Evolutionary conservation across 805 yeast species (phyloP), one percentile per base, ranked within the genome.

Genomic region (Kuraishia piskuri): DNA sequence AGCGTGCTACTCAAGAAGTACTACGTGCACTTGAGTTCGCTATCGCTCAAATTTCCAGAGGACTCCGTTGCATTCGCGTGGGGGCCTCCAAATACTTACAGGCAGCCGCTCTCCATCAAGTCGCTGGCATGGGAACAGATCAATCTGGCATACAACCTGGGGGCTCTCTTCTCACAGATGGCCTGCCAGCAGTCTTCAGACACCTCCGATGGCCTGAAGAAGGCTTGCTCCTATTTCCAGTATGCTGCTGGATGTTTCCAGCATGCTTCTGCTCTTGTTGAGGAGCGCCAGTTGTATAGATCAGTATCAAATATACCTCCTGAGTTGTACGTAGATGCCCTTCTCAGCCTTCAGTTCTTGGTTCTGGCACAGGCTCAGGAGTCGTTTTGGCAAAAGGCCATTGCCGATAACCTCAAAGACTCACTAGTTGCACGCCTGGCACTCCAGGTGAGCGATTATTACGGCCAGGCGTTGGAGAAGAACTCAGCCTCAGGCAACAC

Each of bases 291-390:
- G 17, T 31, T 31, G 40, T 31, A 31, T 31, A 31, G 40, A 31
- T 12, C 40, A 10, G 14, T 31, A 31, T 31, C 40, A 31, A 55
- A 59, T 2, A 58, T 59, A 14, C 54, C 52, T 2, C 61, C 62
- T 9, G 59, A 56, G 19, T 55, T 67, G 22, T 50, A 53, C 8
- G 55, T 61, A 7, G 52, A 58, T 3, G 57, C 61, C 1, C 67
- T 75, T 3, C 56, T 72, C 25, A 89, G 82, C 52, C 68, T 90
- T 52, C 67, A 74, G 40, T 58, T 64, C 12, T 61, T 90, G 37
- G 79, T 80, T 79, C 63, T 87, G 45, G 94, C 96, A 0, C 96
- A 89, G 61, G 94, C 96, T 0, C 96, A 90, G 66, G 97, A 91
- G 62, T 76, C 82, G 12, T 81, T 86, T 51, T 90, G 97, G 96